Evolutionary conservation across 176 grass and related monocot species (phyloP), one percentile per base, ranked within the genome.

Genomic region (Elymus sibiricus): DNA sequence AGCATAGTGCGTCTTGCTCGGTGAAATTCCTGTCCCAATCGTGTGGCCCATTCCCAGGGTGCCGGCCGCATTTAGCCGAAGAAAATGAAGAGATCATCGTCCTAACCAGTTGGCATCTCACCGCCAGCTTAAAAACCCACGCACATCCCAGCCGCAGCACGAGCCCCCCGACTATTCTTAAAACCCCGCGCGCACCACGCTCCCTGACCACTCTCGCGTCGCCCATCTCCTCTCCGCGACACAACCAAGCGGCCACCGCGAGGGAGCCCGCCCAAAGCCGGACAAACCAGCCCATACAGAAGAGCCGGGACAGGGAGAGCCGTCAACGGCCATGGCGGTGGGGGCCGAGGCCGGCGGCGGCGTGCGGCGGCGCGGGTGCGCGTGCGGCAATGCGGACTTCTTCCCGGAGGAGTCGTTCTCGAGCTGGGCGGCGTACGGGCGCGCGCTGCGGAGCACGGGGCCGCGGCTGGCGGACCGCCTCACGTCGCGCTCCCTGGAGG

Each of bases 381-480:
- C 70, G 77, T 92, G 90, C 83, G 65, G 32, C 5, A 94, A 90
- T 69, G 81, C n/a, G 19, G 90, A 89, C 64, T 91, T 97, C 86
- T 87, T 97, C 76, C 95, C 95, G 34, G 95, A 97, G 89, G 84
- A 94, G 83, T 97, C 95, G 63, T 97, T 97, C 89, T 58, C 88
- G 85, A 90, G 89, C 89, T 97, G 95, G 95, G 78, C 39, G 7
- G 90, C 82, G 60, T 98, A 98, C 87, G 60, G 78, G 16, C 80
- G 79, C 7, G 90, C 95, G 82, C 84, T 98, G 56, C 84, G 89
- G 74, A 75, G 86, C 87, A 98, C 91, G 64, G 93, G 87, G 3
- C 0, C 56, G 7, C 85, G 93, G 17, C 87, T 98, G 17, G 83
- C 43, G 22, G 84, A 95, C 89, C 92, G 91, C 66, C 14, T 95